These are phyloP conservation scores for Fragaria nilgerrensis DNA, from an alignment of 306 rosid genomes.

Conservation along the genomic window DNA sequence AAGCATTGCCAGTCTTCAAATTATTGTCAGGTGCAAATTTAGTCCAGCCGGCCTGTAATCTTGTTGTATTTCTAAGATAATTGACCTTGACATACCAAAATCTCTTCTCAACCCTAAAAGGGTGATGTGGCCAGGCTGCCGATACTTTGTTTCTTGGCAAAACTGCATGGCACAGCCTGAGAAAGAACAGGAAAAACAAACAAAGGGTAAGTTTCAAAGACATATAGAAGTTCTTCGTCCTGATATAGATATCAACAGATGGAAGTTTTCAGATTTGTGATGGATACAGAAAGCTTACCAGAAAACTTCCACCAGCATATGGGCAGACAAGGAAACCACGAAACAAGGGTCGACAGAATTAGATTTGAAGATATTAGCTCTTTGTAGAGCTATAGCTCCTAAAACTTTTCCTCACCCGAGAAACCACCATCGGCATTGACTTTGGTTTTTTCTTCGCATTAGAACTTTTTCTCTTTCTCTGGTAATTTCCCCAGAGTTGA, in stretches of 20 bases:
- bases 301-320: neutral
- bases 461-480: neutral
- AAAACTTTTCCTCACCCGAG: neutral
- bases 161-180: neutral
- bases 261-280: conserved; percentile 1
- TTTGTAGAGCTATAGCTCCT: neutral
- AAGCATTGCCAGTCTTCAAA: no score
- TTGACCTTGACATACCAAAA: neutral
- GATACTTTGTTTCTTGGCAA: neutral
- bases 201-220: neutral
- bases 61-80: neutral
- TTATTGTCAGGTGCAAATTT: no score
- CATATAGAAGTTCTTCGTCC: neutral
- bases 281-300: conserved; percentile 24
- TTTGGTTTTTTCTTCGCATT: neutral
- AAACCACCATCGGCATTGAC: neutral
- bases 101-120: neutral
- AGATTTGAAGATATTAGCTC: conserved; percentile 7
- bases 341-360: neutral
- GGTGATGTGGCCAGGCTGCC: neutral
- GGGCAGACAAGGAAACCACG: neutral
- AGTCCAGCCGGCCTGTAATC: no score
- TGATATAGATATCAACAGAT: neutral
- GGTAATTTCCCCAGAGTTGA: neutral
- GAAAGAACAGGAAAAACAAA: neutral